These are phyloP conservation scores for Jacaranda mimosifolia DNA, from an alignment of 257 asterid species.

Conservation along the genomic window DNA sequence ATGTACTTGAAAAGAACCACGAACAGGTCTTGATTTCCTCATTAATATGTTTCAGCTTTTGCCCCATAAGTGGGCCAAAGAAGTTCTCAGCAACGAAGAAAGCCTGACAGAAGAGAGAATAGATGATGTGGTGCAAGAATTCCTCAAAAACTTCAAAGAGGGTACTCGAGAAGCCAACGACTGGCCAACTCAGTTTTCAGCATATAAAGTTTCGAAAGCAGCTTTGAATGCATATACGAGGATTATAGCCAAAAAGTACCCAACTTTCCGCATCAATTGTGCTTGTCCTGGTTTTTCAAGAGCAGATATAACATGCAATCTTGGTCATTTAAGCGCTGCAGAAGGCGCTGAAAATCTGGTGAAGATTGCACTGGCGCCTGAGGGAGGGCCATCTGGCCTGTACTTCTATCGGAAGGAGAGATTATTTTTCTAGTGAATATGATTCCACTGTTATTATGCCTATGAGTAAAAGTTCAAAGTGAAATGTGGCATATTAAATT, in stretches of 20 bases:
- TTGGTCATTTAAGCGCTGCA: constrained; percentile 37
- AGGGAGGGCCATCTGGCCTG: constrained; percentile 55
- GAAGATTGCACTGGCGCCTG: constrained; percentile 49
- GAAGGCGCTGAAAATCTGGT: constrained; percentile 61
- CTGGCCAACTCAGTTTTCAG: constrained; percentile 53
- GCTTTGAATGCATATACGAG: constrained; percentile 62
- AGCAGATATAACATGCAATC: constrained; percentile 50
- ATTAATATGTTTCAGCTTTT: constrained; percentile 37
- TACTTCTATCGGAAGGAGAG: constrained; percentile 35
- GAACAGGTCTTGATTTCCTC: neutral
- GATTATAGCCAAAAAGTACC: constrained; percentile 45
- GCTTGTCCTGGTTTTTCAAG: constrained; percentile 62
- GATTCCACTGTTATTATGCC: neutral
- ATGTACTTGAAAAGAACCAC: neutral
- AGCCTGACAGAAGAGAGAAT: constrained; percentile 48
- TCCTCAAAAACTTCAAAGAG: constrained; percentile 45
- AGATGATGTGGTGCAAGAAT: constrained; percentile 49
- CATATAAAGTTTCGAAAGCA: constrained; percentile 65
- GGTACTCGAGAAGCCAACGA: constrained; percentile 43
- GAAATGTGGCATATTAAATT: too few relatives aligned
- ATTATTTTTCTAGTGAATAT: constrained; percentile 30
- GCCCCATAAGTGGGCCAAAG: constrained; percentile 54
- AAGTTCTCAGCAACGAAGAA: constrained; percentile 42
- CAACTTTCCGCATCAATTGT: constrained; percentile 43
- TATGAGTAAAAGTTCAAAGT: too few relatives aligned